Evolutionary conservation across 495 filamentous ascomycete species (phyloP), one percentile per base, ranked within the genome.

Genomic region (Aspergillus nidulans): DNA sequence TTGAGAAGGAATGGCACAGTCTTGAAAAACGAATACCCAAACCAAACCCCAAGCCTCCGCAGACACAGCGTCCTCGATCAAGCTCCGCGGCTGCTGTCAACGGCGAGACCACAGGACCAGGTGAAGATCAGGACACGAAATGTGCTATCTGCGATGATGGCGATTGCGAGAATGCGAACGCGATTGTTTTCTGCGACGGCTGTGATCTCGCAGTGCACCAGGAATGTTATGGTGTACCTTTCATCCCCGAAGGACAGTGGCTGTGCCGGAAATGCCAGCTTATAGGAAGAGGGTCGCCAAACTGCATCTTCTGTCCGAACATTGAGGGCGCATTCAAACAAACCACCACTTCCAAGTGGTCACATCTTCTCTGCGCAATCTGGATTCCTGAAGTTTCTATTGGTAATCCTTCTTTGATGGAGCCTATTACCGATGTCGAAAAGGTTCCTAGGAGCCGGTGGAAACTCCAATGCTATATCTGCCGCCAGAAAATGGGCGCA

Each of bases 121-220:
- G 91, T 21, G 94, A 96, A 67, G 94, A 97, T 64, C 92, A 96
- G 63, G 94, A 97, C 61, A 95, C 85, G 67, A 97, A 97, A 68
- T 99, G 94, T 63, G 92, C 89, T 26, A 95, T 99, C 45, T 99
- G 94, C 60, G 94, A 97, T 66, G 94, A 97, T 65, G 95, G 94
- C 25, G 94, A 99, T 63, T 97, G 95, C 62, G 94, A 97, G 72
- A 99, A 97, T 67, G 91, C 92, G n/a, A 99, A 99, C 69, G 95
- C 94, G 6, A 99, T 99, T 63, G 95, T 99, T 20, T 99, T 98
- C 71, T 99, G 94, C 62, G 94, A 99, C 65, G 95, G 94, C 8
- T 97, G 94, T 70, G 94, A 99, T 73, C 76, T 97, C 20, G 94
- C 94, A 5, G 94, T 99, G 36, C 94, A 99, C 69, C 94, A 99